Conservation (phyloP, 2,329 filamentous ascomycete genomes). For the Thermomyces lanuginosus region DNA sequence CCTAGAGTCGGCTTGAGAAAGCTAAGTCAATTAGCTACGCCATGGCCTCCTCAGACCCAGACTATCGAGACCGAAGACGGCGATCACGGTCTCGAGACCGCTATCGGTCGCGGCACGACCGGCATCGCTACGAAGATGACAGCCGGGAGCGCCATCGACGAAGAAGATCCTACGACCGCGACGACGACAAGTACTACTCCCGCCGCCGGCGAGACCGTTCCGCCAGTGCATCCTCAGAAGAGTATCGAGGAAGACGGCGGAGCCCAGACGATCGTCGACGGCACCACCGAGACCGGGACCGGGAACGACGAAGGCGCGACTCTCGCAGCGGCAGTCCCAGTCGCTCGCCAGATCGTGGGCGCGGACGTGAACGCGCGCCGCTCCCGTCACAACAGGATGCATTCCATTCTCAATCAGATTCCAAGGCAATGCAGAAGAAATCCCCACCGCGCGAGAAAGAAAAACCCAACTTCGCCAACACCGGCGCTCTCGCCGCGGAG, state of each 20-base stretch:
- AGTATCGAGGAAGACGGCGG: conserved; percentile 14
- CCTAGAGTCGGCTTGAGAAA: too few species aligned
- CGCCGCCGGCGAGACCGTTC: conserved; percentile 5
- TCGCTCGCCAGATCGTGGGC: conserved; percentile 13
- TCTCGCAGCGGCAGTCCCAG: conserved; percentile 13
- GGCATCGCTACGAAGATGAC: conserved; percentile 10
- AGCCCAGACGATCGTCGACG: too few species aligned
- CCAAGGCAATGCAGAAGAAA: conserved; percentile 11
- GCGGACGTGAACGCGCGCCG: conserved; percentile 23
- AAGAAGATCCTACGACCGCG: conserved; percentile 10
- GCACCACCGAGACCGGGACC: conserved; percentile 10
- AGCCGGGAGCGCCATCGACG: conserved; percentile 10
- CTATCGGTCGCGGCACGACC: neutral
- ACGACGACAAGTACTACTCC: conserved; percentile 7
- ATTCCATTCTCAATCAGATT: conserved; percentile 21
- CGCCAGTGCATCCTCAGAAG: conserved; percentile 14
- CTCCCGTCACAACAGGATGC: conserved; percentile 32
- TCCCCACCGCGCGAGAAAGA: conserved; percentile 39
- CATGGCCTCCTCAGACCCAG: too few species aligned
- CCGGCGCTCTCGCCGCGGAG: conserved; percentile 70
- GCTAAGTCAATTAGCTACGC: too few species aligned
- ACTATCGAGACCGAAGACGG: neutral
- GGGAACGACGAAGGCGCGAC: conserved; percentile 11
- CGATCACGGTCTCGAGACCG: neutral
- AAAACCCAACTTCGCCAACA: conserved; percentile 70